Conservation (phyloP, 129 eudicot species). For the Escallonia rubra region DNA sequence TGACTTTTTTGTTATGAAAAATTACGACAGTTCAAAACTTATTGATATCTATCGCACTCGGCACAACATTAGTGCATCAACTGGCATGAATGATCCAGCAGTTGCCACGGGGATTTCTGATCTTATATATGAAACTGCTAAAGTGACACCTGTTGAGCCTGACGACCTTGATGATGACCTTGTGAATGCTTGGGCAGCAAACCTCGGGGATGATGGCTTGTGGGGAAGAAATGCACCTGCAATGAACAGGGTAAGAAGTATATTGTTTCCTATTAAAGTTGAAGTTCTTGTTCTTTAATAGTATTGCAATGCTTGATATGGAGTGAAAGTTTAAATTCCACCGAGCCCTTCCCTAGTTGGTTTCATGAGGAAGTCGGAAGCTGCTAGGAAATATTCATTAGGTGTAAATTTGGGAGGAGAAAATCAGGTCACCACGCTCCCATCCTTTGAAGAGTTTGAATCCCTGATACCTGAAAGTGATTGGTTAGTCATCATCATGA, state of each 20-base stretch:
- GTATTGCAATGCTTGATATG: background rate
- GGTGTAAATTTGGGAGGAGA: too few relatives aligned
- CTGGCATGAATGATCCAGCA: conserved; percentile 85
- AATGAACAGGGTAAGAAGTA: conserved; percentile 72
- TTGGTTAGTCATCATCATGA: background rate
- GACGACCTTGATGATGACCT: conserved; percentile 92
- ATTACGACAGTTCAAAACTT: conserved; percentile 75
- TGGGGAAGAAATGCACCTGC: conserved; percentile 92
- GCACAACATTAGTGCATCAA: conserved; percentile 81
- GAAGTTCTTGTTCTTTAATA: background rate
- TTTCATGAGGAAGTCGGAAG: too few relatives aligned
- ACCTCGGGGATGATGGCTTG: conserved; percentile 87
- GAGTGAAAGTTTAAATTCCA: too few relatives aligned
- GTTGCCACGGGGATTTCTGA: conserved; percentile 95
- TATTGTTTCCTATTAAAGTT: background rate
- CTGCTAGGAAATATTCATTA: too few relatives aligned
- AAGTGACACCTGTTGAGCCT: conserved; percentile 52
- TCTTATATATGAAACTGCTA: conserved; percentile 72
- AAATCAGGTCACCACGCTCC: too few relatives aligned
- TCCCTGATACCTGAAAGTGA: background rate
- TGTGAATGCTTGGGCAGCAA: conserved; percentile 99
- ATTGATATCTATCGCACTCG: conserved; percentile 90
- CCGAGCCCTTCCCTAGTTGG: too few relatives aligned
- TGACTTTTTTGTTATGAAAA: conserved; percentile 15
- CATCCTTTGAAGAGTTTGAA: too few relatives aligned